Evolutionary conservation across 1,139 yeast genomes (phyloP), one percentile per base, ranked within the genome.

Genomic region (Kodamaea arcana): DNA sequence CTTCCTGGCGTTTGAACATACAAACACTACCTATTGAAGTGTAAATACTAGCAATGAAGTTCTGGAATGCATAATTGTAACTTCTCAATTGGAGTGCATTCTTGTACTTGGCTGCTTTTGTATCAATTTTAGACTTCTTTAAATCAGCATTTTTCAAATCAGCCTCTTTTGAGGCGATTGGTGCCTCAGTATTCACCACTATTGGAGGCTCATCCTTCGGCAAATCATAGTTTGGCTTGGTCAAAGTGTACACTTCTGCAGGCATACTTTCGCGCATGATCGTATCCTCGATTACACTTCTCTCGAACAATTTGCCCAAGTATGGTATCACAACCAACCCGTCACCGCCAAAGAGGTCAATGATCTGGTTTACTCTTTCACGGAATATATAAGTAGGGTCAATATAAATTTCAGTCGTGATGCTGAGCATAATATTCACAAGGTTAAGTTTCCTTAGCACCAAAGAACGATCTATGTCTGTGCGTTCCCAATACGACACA

Each of bases 201-300:
- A 67, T 44, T 3, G 71, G 71, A 4, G 71, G 65, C 25, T 51
- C 48, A 20, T 58, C 65, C 14, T 38, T 46, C n/a, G 55, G 50
- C 6, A 45, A 34, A 5, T 58, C 60, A 2, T 57, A 47, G 5
- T 50, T 37, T 1, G 68, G 66, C 6, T 48, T 43, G 0, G 83
- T 74, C 30, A 67, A 67, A 26, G 62, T 67, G 7, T 72, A 68
- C 7, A 73, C 75, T 6, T 60, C 60, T 10, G 53, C 57, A 0
- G 85, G 83, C 35, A 76, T 61, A 2, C 51, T 45, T 0, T 68
- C 47, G 21, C 81, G 68, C 13, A 81, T 46, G 3, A 63, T 48
- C 29, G 71, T 70, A 45, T 82, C 90, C 54, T 83, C 94, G 11
- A 72, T 44, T 0, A 75, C 60, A 17, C 73, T 58, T 40, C 82